A percentile compares a stretch with the other conserved stretches of the same genome.
These are phyloP conservation scores for Emergomyces orientalis DNA, from an alignment of 2,329 filamentous ascomycete genomes.

Conservation along the genomic window DNA sequence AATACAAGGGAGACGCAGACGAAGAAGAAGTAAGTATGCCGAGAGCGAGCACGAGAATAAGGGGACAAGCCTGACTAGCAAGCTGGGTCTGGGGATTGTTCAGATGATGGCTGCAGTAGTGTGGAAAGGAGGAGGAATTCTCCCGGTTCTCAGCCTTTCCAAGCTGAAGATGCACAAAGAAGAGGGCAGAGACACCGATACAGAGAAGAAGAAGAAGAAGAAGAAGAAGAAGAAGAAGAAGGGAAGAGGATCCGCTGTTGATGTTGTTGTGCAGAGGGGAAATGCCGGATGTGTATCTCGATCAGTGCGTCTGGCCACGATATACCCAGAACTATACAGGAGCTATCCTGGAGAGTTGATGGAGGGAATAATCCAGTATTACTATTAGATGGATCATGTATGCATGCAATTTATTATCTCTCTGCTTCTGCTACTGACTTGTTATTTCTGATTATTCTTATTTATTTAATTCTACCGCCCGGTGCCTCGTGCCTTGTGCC, in stretches of 20 bases:
- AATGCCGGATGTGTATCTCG: background rate
- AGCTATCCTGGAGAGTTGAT: background rate
- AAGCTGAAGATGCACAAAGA: background rate
- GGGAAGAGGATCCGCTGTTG: background rate
- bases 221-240: background rate
- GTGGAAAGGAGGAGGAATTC: background rate
- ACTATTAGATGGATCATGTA: too few relatives aligned
- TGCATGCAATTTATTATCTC: background rate
- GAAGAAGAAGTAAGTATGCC: background rate
- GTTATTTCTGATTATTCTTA: background rate
- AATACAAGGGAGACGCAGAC: background rate
- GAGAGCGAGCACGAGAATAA: background rate
- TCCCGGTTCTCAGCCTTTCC: background rate
- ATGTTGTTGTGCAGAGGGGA: background rate
- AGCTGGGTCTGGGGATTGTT: background rate
- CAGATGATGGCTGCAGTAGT: constrained; percentile 1
- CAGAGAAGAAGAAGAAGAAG: too few relatives aligned
- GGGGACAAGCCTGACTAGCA: background rate
- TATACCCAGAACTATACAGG: background rate
- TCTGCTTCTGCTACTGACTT: background rate
- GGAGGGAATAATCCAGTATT: background rate
- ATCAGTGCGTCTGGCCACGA: background rate
- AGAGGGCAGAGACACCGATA: background rate
- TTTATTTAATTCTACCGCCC: too few relatives aligned
- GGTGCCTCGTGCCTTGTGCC: constrained; percentile 1